A percentile compares a stretch with the other conserved stretches of the same genome.
These are phyloP conservation scores for Trichoderma koningii DNA, from an alignment of 2,329 filamentous ascomycete genomes.

Conservation along the genomic window DNA sequence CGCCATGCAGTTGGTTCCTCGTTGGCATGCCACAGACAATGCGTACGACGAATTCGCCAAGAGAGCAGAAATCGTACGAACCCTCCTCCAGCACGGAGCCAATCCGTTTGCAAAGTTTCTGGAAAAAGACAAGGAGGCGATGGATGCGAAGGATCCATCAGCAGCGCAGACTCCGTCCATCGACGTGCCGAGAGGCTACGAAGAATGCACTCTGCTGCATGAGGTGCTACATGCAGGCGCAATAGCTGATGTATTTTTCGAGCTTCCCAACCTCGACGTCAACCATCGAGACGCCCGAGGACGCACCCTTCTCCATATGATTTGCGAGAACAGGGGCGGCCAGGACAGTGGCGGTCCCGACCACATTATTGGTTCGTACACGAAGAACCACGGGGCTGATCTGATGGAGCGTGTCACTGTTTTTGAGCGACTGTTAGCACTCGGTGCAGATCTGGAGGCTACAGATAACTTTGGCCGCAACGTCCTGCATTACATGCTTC, in stretches of 20 bases:
- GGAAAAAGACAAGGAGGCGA: background rate
- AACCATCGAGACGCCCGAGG: constrained; percentile 34
- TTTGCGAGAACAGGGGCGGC: constrained; percentile 27
- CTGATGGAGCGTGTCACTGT: background rate
- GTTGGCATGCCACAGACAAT: background rate
- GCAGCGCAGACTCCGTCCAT: background rate
- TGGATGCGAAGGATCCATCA: rapidly evolving
- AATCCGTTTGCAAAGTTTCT: constrained; percentile 33
- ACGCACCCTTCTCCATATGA: constrained; percentile 34
- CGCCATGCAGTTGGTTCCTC: background rate
- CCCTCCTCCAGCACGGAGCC: constrained; percentile 34
- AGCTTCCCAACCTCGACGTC: constrained; percentile 31
- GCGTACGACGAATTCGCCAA: background rate
- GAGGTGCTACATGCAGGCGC: constrained; percentile 26
- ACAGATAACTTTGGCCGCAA: constrained; percentile 32
- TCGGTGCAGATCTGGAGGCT: constrained; percentile 34
- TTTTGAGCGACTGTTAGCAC: constrained; percentile 31
- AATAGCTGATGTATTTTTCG: constrained; percentile 30
- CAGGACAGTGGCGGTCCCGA: constrained; percentile 28
- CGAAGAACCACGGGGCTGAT: background rate
- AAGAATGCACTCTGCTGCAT: constrained; percentile 33
- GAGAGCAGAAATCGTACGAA: constrained; percentile 21
- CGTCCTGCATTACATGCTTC: constrained; percentile 32
- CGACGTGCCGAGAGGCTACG: background rate
- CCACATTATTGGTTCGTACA: constrained; percentile 7